Evolutionary conservation across 805 yeast species (phyloP).

Genomic region (Suhomyces pyralidae): DNA sequence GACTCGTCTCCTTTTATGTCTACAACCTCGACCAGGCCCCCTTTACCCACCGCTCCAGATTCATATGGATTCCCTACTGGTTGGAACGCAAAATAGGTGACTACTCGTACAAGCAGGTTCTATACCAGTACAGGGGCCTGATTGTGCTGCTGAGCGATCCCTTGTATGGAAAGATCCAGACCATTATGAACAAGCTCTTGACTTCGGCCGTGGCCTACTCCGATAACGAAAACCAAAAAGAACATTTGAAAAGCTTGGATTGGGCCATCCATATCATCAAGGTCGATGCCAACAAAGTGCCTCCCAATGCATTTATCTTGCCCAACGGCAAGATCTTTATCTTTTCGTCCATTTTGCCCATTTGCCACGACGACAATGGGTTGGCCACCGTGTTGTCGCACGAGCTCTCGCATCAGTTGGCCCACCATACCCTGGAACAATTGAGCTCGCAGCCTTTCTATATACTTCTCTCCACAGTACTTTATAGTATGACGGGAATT

Average conservation of each 20-base stretch:
- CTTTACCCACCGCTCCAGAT: constrained; percentile 65
- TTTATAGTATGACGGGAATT: constrained; percentile 64
- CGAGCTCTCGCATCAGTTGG: constrained; percentile 91
- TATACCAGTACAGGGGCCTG: constrained; percentile 49
- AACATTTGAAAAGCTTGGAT: constrained; percentile 38
- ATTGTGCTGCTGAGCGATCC: constrained; percentile 68
- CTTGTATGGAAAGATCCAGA: constrained; percentile 49
- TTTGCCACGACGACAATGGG: constrained; percentile 82
- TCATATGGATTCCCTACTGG: constrained; percentile 68
- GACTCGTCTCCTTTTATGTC: constrained; percentile 17
- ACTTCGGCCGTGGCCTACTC: constrained; percentile 45
- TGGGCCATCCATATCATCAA: constrained; percentile 76
- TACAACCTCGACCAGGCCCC: constrained; percentile 74
- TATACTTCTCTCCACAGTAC: constrained; percentile 46
- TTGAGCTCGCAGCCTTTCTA: constrained; percentile 75
- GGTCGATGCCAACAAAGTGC: constrained; percentile 62
- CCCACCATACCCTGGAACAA: constrained; percentile 86
- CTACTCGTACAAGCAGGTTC: constrained; percentile 57
- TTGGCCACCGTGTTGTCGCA: constrained; percentile 93
- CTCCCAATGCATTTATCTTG: constrained; percentile 94
- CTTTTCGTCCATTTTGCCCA: constrained; percentile 70
- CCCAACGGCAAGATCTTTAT: constrained; percentile 97
- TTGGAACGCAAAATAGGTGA: constrained; percentile 64
- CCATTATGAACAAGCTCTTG: constrained; percentile 63
- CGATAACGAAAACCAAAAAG: constrained; percentile 31